Evolutionary conservation across 2,329 filamentous ascomycete species (phyloP).

Genomic region (Colletotrichum cordylinicola): DNA sequence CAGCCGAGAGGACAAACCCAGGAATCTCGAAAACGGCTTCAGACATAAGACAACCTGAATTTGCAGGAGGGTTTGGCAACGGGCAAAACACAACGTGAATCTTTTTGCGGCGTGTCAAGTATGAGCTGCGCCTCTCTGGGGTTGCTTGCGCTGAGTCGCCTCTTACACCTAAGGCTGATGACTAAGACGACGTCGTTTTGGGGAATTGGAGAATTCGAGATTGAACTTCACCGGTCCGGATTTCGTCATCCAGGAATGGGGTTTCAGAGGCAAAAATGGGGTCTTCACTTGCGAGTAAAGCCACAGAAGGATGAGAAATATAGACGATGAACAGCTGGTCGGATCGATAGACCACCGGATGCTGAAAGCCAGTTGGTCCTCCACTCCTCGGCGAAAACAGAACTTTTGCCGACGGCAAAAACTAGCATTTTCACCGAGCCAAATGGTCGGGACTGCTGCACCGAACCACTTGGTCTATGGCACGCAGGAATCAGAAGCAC

Average conservation of each 20-base stretch:
- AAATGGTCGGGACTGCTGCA: background rate
- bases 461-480: background rate
- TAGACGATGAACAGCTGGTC: background rate
- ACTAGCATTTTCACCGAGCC: background rate
- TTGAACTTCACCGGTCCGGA: background rate
- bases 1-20: background rate
- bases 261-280: background rate
- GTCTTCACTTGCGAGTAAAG: background rate
- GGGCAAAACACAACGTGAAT: background rate
- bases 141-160: background rate
- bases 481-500: background rate
- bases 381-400: background rate
- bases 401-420: slow-evolving; percentile 7
- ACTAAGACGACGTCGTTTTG: background rate
- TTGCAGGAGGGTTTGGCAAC: background rate
- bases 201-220: background rate
- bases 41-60: background rate
- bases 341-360: background rate
- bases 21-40: background rate
- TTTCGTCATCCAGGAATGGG: background rate
- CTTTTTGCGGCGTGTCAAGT: background rate
- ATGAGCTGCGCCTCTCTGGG: background rate
- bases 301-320: background rate
- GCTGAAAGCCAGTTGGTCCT: background rate
- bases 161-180: background rate